Conservation (phyloP, 495 filamentous ascomycete species). For the Usnea hakonensis region DNA sequence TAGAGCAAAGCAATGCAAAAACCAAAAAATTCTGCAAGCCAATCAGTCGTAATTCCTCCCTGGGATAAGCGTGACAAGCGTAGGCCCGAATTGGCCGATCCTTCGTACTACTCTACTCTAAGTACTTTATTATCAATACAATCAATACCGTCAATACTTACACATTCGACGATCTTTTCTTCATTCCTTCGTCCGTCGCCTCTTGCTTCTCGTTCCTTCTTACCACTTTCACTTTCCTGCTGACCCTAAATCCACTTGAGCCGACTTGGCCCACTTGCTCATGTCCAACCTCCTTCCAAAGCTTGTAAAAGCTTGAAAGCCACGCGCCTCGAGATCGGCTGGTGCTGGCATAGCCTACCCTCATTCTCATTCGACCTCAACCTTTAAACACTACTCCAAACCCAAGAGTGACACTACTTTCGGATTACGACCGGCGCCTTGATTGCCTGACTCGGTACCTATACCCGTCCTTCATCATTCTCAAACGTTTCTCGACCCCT, state of each 20-base stretch:
- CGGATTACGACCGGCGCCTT: slow-evolving; percentile 6
- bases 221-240: neutral
- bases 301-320: slow-evolving; percentile 3
- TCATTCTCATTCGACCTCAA: slow-evolving; percentile 7
- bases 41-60: neutral
- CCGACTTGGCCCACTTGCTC: neutral
- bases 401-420: neutral
- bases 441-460: slow-evolving; percentile 11
- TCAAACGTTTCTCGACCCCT: slow-evolving; percentile 1
- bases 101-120: too few species aligned
- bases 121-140: too few species aligned
- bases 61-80: neutral
- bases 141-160: slow-evolving; percentile 1
- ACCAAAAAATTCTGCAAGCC: too few species aligned
- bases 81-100: neutral
- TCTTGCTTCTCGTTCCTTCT: neutral
- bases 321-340: slow-evolving; percentile 17
- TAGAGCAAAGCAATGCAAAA: too few species aligned
- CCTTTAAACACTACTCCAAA: neutral
- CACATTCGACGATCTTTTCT: slow-evolving; percentile 2
- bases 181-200: neutral
- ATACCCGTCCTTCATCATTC: slow-evolving; percentile 6
- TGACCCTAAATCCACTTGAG: neutral
- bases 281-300: neutral
- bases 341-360: slow-evolving; percentile 14